phyloP scores from a whole-genome alignment of 768 basidiomycete genomes.

The Leccinum subtestaceum region DNA sequence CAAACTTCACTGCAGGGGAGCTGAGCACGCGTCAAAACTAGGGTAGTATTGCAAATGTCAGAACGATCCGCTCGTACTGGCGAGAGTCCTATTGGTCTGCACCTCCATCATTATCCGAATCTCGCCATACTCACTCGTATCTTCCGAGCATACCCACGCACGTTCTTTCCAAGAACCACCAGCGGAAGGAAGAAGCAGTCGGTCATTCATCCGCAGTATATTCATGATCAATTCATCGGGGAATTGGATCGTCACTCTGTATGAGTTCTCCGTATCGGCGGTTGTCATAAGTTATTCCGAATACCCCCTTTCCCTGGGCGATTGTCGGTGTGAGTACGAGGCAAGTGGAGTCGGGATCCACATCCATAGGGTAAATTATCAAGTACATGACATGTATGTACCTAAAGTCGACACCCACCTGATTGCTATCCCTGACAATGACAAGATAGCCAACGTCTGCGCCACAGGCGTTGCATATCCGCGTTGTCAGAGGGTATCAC shows the following conservation, averaged over 20 bases:
- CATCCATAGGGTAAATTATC: constrained; percentile 4
- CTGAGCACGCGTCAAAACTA: background rate
- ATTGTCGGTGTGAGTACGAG: background rate
- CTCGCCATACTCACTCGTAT: constrained; percentile 1
- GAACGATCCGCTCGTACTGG: constrained; percentile 11
- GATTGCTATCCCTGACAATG: background rate
- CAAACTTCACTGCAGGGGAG: background rate
- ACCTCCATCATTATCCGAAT: constrained; percentile 2
- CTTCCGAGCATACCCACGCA: background rate
- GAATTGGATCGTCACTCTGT: constrained; percentile 1
- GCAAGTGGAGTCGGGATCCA: constrained; percentile 4
- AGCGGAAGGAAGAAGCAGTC: background rate
- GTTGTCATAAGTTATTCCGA: background rate
- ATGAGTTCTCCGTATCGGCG: background rate
- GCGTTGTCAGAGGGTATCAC: constrained; percentile 16
- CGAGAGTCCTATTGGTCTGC: constrained; percentile 8
- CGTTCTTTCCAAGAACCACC: constrained; percentile 2
- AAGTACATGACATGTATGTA: background rate
- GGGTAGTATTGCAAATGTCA: constrained; percentile 7
- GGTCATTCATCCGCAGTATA: background rate
- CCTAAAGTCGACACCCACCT: constrained; percentile 5
- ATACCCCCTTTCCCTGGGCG: background rate
- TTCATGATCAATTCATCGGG: background rate
- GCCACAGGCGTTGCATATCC: constrained; percentile 2
- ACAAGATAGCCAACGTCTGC: constrained; percentile 5